Evolutionary conservation across 2,329 filamentous ascomycete genomes (phyloP).

Genomic region (Xylariales sp.): DNA sequence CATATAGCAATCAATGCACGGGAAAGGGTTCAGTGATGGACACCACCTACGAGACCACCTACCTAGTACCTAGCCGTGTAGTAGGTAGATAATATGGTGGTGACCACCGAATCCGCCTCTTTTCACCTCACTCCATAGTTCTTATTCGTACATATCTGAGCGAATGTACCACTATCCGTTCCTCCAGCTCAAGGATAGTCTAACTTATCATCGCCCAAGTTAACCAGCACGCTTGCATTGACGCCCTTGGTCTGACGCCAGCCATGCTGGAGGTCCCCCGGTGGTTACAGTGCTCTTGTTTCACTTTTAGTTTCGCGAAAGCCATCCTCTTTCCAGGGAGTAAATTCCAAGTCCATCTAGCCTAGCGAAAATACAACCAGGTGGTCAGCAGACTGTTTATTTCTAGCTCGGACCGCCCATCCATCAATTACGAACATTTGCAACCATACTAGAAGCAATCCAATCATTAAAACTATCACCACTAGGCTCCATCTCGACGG

Average conservation of each 20-base stretch:
- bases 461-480: constrained; percentile 5
- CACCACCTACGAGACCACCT: neutral
- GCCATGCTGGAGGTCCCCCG: neutral
- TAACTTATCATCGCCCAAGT: neutral
- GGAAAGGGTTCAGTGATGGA: constrained; percentile 14
- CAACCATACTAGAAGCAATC: neutral
- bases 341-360: neutral
- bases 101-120: constrained; percentile 19
- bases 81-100: constrained; percentile 11
- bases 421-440: constrained; percentile 6
- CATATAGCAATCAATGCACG: constrained; percentile 14
- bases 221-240: neutral
- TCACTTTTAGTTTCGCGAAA: neutral
- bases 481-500: constrained; percentile 5
- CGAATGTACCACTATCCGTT: neutral
- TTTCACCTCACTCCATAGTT: constrained; percentile 19
- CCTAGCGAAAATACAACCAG: neutral
- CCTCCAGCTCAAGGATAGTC: neutral
- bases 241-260: constrained; percentile 7
- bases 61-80: too few relatives aligned
- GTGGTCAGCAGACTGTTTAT: constrained; percentile 14
- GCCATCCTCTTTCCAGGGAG: neutral
- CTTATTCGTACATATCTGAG: constrained; percentile 3
- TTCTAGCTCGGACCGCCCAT: constrained; percentile 19
- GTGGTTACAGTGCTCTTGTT: neutral